phyloP scores from a whole-genome alignment of 1,284 basidiomycete species.

The Erythrobasidium hasegawianum region DNA sequence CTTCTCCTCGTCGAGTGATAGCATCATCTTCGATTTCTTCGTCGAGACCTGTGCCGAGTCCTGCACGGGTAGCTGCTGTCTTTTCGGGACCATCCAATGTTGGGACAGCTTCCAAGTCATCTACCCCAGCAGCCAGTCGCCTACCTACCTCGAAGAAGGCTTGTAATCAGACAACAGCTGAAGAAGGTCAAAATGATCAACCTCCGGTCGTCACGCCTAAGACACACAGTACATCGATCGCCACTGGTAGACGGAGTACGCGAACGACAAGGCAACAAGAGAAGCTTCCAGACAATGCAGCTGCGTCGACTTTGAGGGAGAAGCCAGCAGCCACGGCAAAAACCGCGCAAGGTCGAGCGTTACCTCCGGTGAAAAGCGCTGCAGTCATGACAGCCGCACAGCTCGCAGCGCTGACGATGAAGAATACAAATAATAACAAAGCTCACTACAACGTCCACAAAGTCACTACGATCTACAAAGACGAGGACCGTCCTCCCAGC shows the following conservation, averaged over 20 bases:
- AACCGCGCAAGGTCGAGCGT: constrained; percentile 9
- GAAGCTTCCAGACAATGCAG: constrained; percentile 2
- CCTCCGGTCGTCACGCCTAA: too few species aligned
- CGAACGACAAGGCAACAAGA: constrained; percentile 2
- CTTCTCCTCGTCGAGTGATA: constrained; percentile 7
- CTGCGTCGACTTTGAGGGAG: neutral
- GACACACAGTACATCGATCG: too few species aligned
- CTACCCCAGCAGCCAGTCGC: neutral
- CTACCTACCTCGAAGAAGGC: too few species aligned
- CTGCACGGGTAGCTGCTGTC: too few species aligned
- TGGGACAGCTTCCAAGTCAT: neutral
- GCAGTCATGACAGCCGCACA: constrained; percentile 36
- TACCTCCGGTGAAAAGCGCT: too few species aligned
- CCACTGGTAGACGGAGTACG: constrained; percentile 5
- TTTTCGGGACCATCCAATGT: neutral
- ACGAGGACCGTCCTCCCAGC: constrained; percentile 41
- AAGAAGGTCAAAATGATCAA: too few species aligned
- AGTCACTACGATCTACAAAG: constrained; percentile 38
- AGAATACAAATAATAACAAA: constrained; percentile 42
- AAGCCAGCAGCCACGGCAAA: neutral
- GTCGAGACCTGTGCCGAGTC: too few species aligned
- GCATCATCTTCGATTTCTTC: too few species aligned
- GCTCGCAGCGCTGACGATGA: constrained; percentile 38
- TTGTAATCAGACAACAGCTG: too few species aligned
- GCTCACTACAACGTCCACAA: constrained; percentile 39